A percentile compares a stretch with the other conserved stretches of the same genome.
phyloP scores from a whole-genome alignment of 164 flowering plant genomes.

The Nymphaea thermarum region DNA sequence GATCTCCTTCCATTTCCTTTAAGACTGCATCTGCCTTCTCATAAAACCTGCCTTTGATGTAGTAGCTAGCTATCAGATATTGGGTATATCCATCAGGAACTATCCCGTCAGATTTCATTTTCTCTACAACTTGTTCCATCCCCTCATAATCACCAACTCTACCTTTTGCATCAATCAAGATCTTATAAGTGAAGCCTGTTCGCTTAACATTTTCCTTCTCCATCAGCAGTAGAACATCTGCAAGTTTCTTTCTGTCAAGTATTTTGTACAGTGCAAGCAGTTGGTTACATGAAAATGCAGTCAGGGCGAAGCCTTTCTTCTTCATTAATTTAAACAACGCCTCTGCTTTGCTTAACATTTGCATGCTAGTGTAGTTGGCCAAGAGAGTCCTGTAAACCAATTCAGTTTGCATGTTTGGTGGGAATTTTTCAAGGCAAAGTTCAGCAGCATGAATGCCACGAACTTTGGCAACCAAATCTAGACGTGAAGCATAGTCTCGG shows the following conservation, averaged over 20 bases:
- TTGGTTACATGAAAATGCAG: conserved; percentile 67
- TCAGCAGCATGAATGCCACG: conserved; percentile 60
- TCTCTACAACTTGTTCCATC: conserved; percentile 68
- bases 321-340: conserved; percentile 62
- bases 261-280: conserved; percentile 74
- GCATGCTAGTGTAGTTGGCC: conserved; percentile 34
- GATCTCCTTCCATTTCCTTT: conserved; percentile 65
- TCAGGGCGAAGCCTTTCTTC: conserved; percentile 24
- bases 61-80: conserved; percentile 40
- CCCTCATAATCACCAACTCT: conserved; percentile 53
- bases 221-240: conserved; percentile 68
- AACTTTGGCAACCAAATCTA: conserved; percentile 17
- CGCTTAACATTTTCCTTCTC: conserved; percentile 73
- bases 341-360: conserved; percentile 50
- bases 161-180: conserved; percentile 67
- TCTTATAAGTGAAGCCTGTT: conserved; percentile 40
- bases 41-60: conserved; percentile 31
- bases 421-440: conserved; percentile 38
- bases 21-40: conserved; percentile 63
- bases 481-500: conserved; percentile 17
- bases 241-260: conserved; percentile 59
- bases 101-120: conserved; percentile 71
- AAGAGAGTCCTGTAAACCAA: conserved; percentile 53
- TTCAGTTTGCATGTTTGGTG: conserved; percentile 48
- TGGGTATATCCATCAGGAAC: conserved; percentile 27